Evolutionary conservation across 1,284 basidiomycete species (phyloP), one percentile per base, ranked within the genome.

Genomic region (Naganishia liquefaciens): DNA sequence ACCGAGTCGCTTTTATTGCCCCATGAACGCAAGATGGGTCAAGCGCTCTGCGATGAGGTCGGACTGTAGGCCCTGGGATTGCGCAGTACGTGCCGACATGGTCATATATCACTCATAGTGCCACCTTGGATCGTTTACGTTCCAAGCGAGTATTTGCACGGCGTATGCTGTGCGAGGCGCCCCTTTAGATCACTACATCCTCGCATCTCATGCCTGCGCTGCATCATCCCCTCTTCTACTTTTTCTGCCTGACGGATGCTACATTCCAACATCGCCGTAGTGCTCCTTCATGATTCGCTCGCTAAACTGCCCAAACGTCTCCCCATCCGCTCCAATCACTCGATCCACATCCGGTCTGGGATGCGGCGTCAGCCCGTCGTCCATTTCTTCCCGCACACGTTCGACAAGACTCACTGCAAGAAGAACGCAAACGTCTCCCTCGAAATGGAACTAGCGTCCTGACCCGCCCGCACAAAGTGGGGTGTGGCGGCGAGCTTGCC

Each of bases 231-330:
- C 33, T 37, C 6, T 13, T 37, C 2, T 37, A 7, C 33, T 37
- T 3, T 7, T 37, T 37, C 33, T 37, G 13, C 33, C 13, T 37
- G 9, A 10, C 33, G 33, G 13, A 37, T 13, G 9, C 33, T 37
- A 37, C 33, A 37, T 37, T 37, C 33, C 33, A 15, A 43, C 51
- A 33, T 66, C 52, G 21, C 46, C 64, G 28, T 66, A 66, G 53
- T 95, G 93, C 72, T 88, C 82, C 66, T 84, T 83, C 68, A 95
- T 87, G 28, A 93, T 84, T 66, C 85, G 82, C 76, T 91, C 90
- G 72, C 89, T 91, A 78, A 96, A 96, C 69, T 87, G 82, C 0
- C 93, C 93, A 73, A 94, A 97, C 23, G 89, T 92, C 75, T 88
- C 85, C 1, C 79, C 80, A 42, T 76, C 70, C 15, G 69, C 44